A percentile compares a stretch with the other conserved stretches of the same genome.
Conservation (phyloP, 306 rosid genomes). For the Cajanus cajan region DNA sequence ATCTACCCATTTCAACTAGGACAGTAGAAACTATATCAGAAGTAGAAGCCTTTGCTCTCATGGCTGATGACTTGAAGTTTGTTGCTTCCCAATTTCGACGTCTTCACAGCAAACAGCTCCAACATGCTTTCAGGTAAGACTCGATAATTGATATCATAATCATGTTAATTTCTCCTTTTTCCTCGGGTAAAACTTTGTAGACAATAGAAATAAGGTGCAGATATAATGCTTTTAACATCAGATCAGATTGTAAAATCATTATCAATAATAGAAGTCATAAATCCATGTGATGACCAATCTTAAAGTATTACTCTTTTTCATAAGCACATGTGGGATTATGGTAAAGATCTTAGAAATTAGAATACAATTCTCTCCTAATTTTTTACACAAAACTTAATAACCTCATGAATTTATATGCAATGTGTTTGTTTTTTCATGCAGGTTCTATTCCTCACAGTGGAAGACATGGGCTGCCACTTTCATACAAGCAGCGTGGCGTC, state of each 20-base stretch:
- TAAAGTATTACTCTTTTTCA: neutral
- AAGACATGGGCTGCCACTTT: constrained; percentile 66
- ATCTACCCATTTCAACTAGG: constrained; percentile 70
- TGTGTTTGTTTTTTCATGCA: neutral
- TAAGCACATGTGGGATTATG: neutral
- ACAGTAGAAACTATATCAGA: constrained; percentile 69
- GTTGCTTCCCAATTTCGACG: constrained; percentile 70
- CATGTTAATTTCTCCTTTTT: neutral
- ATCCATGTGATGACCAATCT: neutral
- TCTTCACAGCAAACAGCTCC: constrained; percentile 60
- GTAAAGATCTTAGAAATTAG: neutral
- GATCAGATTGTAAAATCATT: neutral
- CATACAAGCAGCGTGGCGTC: constrained; percentile 79
- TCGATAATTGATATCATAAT: neutral
- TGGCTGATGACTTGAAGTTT: constrained; percentile 64
- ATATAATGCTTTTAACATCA: no score
- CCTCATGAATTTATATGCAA: neutral
- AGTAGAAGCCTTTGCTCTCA: constrained; percentile 87
- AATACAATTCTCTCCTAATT: neutral
- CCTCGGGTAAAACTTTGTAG: no score
- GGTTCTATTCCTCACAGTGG: constrained; percentile 63
- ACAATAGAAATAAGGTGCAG: neutral
- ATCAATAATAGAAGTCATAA: neutral
- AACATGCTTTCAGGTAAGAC: constrained; percentile 65
- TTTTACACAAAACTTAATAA: neutral